Evolutionary conservation across 164 flowering plant genomes (phyloP).

Genomic region (Nymphaea thermarum): DNA sequence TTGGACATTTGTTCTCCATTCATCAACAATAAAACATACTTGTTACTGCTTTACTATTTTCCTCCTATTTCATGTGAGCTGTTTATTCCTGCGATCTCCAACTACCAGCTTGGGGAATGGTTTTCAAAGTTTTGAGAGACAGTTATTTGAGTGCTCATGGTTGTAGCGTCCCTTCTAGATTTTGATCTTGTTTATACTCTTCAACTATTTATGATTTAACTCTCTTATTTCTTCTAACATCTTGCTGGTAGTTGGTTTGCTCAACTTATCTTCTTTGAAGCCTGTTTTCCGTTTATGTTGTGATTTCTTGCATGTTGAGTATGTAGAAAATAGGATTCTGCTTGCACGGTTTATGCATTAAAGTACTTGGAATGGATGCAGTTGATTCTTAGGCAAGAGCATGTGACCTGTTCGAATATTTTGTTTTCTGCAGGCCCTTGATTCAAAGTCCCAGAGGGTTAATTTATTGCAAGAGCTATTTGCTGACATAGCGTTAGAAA

Average conservation of each 20-base stretch:
- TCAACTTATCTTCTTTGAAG: background rate
- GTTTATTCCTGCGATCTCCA: too few relatives aligned
- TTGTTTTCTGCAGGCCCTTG: constrained; percentile 44
- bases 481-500: constrained; percentile 84
- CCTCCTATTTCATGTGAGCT: too few relatives aligned
- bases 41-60: too few relatives aligned
- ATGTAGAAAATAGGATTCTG: background rate
- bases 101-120: too few relatives aligned
- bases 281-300: background rate
- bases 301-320: background rate
- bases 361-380: background rate
- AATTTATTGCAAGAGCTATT: constrained; percentile 77
- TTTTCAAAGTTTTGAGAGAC: too few relatives aligned
- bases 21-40: too few relatives aligned
- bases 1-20: too few relatives aligned
- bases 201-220: too few relatives aligned
- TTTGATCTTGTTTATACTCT: too few relatives aligned
- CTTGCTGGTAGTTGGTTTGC: background rate
- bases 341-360: background rate
- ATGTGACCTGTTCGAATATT: background rate
- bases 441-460: constrained; percentile 57
- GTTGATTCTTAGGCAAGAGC: background rate
- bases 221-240: too few relatives aligned
- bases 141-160: too few relatives aligned
- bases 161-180: too few relatives aligned